Percentiles rank a stretch among this genome's conserved stretches.
These are phyloP conservation scores for Saturnispora quitensis DNA, from an alignment of 805 yeast genomes.

Conservation along the genomic window DNA sequence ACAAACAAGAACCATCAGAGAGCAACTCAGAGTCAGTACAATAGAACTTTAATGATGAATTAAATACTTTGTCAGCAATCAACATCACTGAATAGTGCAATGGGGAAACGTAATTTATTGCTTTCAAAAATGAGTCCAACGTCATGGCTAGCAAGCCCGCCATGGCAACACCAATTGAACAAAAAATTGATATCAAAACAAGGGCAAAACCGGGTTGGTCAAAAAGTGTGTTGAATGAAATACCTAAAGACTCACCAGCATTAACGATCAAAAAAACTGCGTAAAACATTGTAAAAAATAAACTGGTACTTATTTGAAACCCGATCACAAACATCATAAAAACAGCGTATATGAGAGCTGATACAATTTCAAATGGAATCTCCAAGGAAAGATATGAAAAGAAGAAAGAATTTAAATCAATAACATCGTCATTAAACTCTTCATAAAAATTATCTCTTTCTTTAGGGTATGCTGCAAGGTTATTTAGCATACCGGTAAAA, in stretches of 20 bases:
- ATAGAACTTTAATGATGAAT: slow-evolving; percentile 35
- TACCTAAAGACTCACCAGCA: slow-evolving; percentile 82
- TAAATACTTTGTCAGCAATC: slow-evolving; percentile 52
- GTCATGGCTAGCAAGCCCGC: slow-evolving; percentile 75
- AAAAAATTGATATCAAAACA: slow-evolving; percentile 54
- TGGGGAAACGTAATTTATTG: slow-evolving; percentile 70
- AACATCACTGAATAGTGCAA: slow-evolving; percentile 60
- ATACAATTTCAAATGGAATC: slow-evolving; percentile 56
- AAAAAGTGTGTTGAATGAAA: slow-evolving; percentile 65
- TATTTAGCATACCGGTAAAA: slow-evolving; percentile 73
- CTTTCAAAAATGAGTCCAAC: slow-evolving; percentile 62
- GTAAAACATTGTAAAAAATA: slow-evolving; percentile 58
- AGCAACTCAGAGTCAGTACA: slow-evolving; percentile 31
- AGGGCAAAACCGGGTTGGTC: slow-evolving; percentile 74
- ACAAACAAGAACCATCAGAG: slow-evolving; percentile 35
- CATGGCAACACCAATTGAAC: slow-evolving; percentile 71
- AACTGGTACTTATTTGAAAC: slow-evolving; percentile 53
- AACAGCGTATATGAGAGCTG: slow-evolving; percentile 49
- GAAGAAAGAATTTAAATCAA: slow-evolving; percentile 58
- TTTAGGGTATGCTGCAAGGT: slow-evolving; percentile 63
- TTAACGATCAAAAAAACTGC: slow-evolving; percentile 46
- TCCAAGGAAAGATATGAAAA: slow-evolving; percentile 50
- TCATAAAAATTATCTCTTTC: slow-evolving; percentile 71
- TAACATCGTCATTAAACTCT: slow-evolving; percentile 66
- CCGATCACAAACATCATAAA: slow-evolving; percentile 66